phyloP scores from a whole-genome alignment of 257 asterid species.

The Nicotiana tabacum region DNA sequence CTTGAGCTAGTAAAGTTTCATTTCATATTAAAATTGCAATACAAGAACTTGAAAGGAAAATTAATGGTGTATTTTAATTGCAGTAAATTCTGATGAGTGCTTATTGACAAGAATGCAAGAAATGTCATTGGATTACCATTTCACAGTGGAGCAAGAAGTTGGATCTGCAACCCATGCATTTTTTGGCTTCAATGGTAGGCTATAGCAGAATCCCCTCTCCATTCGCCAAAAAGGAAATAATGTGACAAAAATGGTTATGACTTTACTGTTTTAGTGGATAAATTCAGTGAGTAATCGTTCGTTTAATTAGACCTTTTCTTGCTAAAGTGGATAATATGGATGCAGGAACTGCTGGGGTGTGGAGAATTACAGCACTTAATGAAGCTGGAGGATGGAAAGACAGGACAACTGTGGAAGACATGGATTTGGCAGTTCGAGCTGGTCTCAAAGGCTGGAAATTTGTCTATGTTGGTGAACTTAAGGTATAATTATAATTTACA shows the following conservation, averaged over 20 bases:
- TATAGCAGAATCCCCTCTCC: not conserved
- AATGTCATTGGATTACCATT: slow-evolving; percentile 67
- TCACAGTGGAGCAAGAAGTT: slow-evolving; percentile 69
- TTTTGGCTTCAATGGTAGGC: slow-evolving; percentile 62
- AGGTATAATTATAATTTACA: slow-evolving; percentile 13
- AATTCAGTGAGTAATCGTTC: not conserved
- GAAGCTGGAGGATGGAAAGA: slow-evolving; percentile 76
- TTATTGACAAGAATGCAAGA: slow-evolving; percentile 69
- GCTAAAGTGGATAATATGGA: not conserved
- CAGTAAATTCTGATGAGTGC: slow-evolving; percentile 66
- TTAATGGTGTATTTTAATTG: not conserved
- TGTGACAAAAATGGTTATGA: not conserved
- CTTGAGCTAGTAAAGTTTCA: too few relatives aligned
- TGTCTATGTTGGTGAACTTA: slow-evolving; percentile 43
- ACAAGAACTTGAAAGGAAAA: too few relatives aligned
- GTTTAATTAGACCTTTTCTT: not conserved
- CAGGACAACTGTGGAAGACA: slow-evolving; percentile 59
- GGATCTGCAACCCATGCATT: slow-evolving; percentile 52
- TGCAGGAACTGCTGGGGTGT: slow-evolving; percentile 61
- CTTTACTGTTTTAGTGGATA: not conserved
- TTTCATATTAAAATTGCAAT: too few relatives aligned
- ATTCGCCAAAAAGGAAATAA: too few relatives aligned
- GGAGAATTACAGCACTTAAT: slow-evolving; percentile 50
- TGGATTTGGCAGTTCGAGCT: slow-evolving; percentile 66
- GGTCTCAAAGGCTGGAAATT: slow-evolving; percentile 67